Evolutionary conservation across 2,329 filamentous ascomycete genomes (phyloP), one percentile per base, ranked within the genome.

Genomic region (Colletotrichum eleusines): DNA sequence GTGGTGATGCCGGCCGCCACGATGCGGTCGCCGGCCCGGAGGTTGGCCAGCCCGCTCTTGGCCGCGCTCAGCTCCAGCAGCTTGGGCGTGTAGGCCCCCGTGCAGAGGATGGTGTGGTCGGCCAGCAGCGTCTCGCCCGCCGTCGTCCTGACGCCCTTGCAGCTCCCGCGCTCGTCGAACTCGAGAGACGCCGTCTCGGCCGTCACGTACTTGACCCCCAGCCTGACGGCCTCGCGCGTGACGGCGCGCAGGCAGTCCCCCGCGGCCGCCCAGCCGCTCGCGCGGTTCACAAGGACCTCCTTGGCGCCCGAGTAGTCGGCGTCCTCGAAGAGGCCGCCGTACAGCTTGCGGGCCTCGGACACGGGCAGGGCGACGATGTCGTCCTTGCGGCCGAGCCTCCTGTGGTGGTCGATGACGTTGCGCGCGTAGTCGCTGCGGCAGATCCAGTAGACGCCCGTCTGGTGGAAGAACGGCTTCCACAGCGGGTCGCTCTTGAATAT

Each of bases 181-280:
- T 80, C 76, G 57, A 90, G 72, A 0, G 81, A 80, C 1, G 80
- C 77, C 2, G 88, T 84, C 65, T 90, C 86, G 20, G 84, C 87
- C 0, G 81, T 82, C 12, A 89, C 82, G 67, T 91, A 91, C 76
- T 85, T 84, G 72, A 91, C 89, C 1, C 90, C 89, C 8, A 88
- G 77, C 57, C 85, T 81, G 6, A 91, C 74, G 20, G 83, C 83
- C 67, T 81, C 81, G 42, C 84, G 82, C 1, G 88, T 90, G 11
- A 90, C 83, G 1, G 85, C 86, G 61, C 82, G 78, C 70, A 91
- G 76, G 38, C 84, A 84, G 73, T 90, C 87, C 3, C 87, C 87
- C 2, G 90, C 89, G n/a, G 87, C 88, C 8, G 85, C 89, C 88
- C 88, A 91, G 1, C 89, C 89, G 76, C 88, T 89, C 35, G 84